Evolutionary conservation across 2,329 filamentous ascomycete species (phyloP).

Genomic region (Pseudocercospora pini-densiflorae): DNA sequence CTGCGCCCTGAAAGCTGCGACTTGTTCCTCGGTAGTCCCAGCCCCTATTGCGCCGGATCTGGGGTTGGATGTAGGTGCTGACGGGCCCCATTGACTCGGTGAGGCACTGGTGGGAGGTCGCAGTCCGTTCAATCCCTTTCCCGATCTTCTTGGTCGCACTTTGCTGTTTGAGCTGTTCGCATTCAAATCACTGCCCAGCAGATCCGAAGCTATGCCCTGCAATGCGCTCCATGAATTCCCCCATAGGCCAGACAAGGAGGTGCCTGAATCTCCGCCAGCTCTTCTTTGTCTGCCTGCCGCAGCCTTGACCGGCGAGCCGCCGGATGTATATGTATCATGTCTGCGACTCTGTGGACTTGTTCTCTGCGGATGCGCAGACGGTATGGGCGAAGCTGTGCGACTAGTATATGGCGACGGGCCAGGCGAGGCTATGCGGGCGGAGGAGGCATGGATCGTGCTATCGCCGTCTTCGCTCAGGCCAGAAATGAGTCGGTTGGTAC

Average conservation of each 20-base stretch:
- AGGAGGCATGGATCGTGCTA: conserved; percentile 42
- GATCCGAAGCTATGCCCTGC: conserved; percentile 54
- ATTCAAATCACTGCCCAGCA: conserved; percentile 48
- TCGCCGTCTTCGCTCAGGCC: conserved; percentile 52
- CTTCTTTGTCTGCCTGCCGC: conserved; percentile 26
- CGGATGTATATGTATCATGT: conserved; percentile 7
- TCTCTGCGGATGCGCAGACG: conserved; percentile 40
- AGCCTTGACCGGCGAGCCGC: conserved; percentile 13
- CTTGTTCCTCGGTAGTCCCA: conserved; percentile 52
- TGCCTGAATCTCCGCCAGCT: conserved; percentile 27
- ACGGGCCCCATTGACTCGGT: conserved; percentile 55
- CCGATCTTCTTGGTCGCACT: conserved; percentile 40
- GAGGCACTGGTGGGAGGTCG: conserved; percentile 42
- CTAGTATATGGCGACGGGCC: conserved; percentile 46
- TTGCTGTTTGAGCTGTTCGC: conserved; percentile 20
- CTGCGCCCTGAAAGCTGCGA: conserved; percentile 53
- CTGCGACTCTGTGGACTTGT: conserved; percentile 16
- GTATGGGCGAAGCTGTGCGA: conserved; percentile 48
- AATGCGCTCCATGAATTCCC: conserved; percentile 55
- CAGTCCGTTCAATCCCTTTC: conserved; percentile 25
- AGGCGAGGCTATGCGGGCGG: conserved; percentile 39
- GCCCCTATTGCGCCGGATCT: conserved; percentile 46
- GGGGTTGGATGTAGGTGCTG: conserved; percentile 40
- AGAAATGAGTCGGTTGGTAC: conserved; percentile 53
- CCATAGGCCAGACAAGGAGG: conserved; percentile 50